Conservation (phyloP, 176 grass and related monocot genomes). For the Triticum turgidum region DNA sequence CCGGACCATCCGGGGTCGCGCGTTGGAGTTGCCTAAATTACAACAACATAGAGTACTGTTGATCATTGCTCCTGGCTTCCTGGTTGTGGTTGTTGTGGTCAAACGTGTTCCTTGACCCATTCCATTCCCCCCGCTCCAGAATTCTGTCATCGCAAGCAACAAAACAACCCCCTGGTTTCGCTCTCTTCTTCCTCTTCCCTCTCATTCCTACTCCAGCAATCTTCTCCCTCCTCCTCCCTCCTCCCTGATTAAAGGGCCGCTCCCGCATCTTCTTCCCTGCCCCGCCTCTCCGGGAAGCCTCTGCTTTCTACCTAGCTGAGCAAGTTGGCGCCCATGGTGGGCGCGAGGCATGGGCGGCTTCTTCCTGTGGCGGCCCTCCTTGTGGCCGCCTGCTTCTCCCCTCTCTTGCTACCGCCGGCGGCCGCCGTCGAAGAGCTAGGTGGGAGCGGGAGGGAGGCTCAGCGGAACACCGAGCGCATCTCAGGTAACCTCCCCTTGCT, state of each 20-base stretch:
- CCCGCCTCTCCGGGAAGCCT: not conserved
- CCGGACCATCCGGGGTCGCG: no score
- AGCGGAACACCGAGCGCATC: constrained; percentile 39
- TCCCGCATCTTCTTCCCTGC: not conserved
- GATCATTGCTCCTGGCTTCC: no score
- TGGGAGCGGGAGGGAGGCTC: not conserved
- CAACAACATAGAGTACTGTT: no score
- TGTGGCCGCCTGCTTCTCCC: not conserved
- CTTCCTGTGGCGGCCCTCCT: constrained; percentile 6
- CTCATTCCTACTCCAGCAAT: not conserved
- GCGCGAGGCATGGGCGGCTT: not conserved
- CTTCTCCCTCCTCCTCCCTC: not conserved
- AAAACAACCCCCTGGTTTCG: not conserved
- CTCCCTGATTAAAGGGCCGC: not conserved
- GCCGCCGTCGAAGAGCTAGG: not conserved
- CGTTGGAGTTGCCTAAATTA: no score
- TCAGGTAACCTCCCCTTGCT: constrained; percentile 20
- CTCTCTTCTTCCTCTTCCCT: not conserved
- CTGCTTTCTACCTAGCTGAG: not conserved
- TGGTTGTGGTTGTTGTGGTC: not conserved
- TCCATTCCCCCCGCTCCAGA: not conserved
- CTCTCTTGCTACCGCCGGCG: not conserved
- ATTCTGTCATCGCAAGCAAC: not conserved
- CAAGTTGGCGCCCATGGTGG: constrained; percentile 8
- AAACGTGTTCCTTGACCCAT: not conserved